Conservation (phyloP, 495 filamentous ascomycete species). For the Hypoxylon trugodes region DNA sequence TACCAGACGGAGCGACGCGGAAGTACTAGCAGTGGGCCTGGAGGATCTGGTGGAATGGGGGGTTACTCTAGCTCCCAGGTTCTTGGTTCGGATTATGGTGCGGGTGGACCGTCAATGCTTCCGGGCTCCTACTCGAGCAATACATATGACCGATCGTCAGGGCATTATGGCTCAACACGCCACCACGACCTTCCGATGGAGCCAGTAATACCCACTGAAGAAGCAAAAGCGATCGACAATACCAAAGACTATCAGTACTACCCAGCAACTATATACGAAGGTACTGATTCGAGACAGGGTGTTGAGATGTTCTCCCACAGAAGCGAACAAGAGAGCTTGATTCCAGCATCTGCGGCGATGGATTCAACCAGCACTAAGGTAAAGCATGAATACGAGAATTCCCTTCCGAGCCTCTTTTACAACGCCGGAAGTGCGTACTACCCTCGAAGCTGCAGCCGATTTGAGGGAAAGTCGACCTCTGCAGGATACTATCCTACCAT, state of each 20-base stretch:
- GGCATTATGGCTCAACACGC: conserved; percentile 51
- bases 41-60: conserved; percentile 61
- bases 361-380: conserved; percentile 45
- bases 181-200: conserved; percentile 56
- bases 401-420: conserved; percentile 55
- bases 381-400: conserved; percentile 54
- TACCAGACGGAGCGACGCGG: conserved; percentile 85
- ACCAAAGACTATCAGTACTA: conserved; percentile 59
- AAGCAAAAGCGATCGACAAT: conserved; percentile 54
- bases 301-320: conserved; percentile 55
- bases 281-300: conserved; percentile 47
- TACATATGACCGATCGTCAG: conserved; percentile 49
- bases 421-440: conserved; percentile 46
- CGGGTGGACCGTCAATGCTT: conserved; percentile 45
- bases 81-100: conserved; percentile 49
- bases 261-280: conserved; percentile 55
- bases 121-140: conserved; percentile 37
- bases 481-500: conserved; percentile 56
- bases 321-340: conserved; percentile 47
- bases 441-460: conserved; percentile 49
- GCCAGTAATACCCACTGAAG: conserved; percentile 54
- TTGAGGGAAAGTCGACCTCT: conserved; percentile 56
- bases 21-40: conserved; percentile 76
- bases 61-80: conserved; percentile 50
- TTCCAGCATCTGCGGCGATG: conserved; percentile 28